A percentile compares a stretch with the other conserved stretches of the same genome.
Evolutionary conservation across 176 grass and related monocot species (phyloP).

Genomic region (Puccinellia tenuiflora): DNA sequence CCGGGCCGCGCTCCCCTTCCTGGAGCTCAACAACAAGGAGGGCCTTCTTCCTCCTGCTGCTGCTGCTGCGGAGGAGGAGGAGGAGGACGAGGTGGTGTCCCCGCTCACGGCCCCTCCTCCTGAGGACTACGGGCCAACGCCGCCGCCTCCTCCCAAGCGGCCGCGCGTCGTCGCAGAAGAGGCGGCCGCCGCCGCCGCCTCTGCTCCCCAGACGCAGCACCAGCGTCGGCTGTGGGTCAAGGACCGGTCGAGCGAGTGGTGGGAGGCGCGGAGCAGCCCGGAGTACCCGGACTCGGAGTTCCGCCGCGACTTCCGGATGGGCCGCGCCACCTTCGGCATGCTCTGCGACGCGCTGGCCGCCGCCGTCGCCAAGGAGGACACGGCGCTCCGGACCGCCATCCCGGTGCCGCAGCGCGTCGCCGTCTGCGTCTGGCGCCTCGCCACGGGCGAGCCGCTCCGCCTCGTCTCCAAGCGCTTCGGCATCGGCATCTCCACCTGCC

Average conservation of each 20-base stretch:
- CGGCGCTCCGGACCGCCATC: constrained; percentile 54
- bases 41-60: not conserved
- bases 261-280: constrained; percentile 41
- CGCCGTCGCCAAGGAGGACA: constrained; percentile 69
- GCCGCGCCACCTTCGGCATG: constrained; percentile 50
- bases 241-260: constrained; percentile 54
- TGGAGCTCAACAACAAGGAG: constrained; percentile 13
- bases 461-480: constrained; percentile 68
- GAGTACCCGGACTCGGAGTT: constrained; percentile 47
- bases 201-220: constrained; percentile 19
- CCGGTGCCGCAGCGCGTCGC: constrained; percentile 54
- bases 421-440: constrained; percentile 59
- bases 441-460: constrained; percentile 59
- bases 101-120: not conserved
- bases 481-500: constrained; percentile 73
- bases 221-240: constrained; percentile 47
- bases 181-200: no score
- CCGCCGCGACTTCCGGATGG: constrained; percentile 58
- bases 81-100: not conserved
- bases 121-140: not conserved
- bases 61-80: not conserved
- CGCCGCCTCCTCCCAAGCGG: not conserved
- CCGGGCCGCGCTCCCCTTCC: constrained; percentile 22
- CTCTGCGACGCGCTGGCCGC: constrained; percentile 49
- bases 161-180: not conserved